phyloP scores from a whole-genome alignment of 2,329 filamentous ascomycete genomes.

The Aspergillus flavus region DNA sequence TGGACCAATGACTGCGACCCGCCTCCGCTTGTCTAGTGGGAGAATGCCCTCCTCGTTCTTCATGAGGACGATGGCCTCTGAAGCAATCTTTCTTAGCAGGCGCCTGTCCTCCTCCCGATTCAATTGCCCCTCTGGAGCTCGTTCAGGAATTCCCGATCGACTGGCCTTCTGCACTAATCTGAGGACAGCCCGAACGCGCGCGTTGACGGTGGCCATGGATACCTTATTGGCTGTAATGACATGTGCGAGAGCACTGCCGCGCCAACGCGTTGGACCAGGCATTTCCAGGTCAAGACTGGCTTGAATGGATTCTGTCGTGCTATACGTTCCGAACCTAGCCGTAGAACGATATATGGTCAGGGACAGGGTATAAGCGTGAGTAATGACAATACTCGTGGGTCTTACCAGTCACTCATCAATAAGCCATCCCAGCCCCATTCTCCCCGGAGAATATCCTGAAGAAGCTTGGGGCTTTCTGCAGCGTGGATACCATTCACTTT shows the following conservation, averaged over 20 bases:
- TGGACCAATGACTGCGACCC: constrained; percentile 54
- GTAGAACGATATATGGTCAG: background rate
- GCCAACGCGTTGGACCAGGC: constrained; percentile 44
- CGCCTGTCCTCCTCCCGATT: constrained; percentile 63
- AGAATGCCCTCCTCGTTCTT: constrained; percentile 69
- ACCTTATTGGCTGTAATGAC: constrained; percentile 57
- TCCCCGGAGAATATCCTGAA: constrained; percentile 45
- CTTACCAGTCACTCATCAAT: constrained; percentile 50
- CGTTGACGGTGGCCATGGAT: constrained; percentile 53
- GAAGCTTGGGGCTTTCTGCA: constrained; percentile 41
- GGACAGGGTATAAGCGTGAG: background rate
- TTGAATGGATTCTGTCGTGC: constrained; percentile 41
- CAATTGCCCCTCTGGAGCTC: constrained; percentile 53
- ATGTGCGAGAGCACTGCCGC: constrained; percentile 34
- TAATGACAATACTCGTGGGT: background rate
- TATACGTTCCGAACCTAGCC: constrained; percentile 44
- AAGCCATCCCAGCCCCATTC: constrained; percentile 50
- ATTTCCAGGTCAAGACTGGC: constrained; percentile 49
- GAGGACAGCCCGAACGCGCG: constrained; percentile 57
- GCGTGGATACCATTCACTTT: constrained; percentile 55
- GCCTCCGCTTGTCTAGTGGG: constrained; percentile 52
- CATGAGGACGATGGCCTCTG: constrained; percentile 69
- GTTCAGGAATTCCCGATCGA: constrained; percentile 55
- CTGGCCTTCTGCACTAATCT: constrained; percentile 59
- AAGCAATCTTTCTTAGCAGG: constrained; percentile 64